These are phyloP conservation scores for Aspergillus sp. DNA, from an alignment of 2,329 filamentous ascomycete genomes.

Conservation along the genomic window DNA sequence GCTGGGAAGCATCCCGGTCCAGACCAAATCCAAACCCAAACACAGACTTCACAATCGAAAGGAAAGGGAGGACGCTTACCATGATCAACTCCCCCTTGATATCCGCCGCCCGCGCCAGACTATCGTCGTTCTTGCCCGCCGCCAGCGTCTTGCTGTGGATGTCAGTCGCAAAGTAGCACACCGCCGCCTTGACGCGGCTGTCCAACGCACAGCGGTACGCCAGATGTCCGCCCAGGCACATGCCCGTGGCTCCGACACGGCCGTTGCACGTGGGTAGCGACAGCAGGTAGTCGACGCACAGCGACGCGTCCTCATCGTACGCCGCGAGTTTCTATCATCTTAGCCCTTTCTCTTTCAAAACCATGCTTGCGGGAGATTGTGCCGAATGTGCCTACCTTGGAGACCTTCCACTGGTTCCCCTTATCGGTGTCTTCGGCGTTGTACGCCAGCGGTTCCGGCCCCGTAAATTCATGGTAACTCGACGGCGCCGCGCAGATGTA, in stretches of 20 bases:
- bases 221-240: constrained; percentile 92
- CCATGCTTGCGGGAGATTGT: too few relatives aligned
- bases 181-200: constrained; percentile 69
- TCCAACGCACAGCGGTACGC: constrained; percentile 74
- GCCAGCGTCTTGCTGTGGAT: constrained; percentile 79
- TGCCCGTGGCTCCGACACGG: constrained; percentile 74
- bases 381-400: constrained; percentile 59
- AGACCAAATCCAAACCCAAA: too few relatives aligned
- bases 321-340: constrained; percentile 67
- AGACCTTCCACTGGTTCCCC: constrained; percentile 83
- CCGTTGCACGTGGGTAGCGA: constrained; percentile 77
- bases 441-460: constrained; percentile 79
- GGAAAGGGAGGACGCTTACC: constrained; percentile 36
- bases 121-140: constrained; percentile 63
- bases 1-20: too few relatives aligned
- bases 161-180: constrained; percentile 92
- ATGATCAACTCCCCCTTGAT: constrained; percentile 79
- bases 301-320: constrained; percentile 76
- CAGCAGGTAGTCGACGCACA: constrained; percentile 68
- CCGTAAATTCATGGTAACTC: constrained; percentile 90
- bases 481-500: constrained; percentile 91
- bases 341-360: background rate
- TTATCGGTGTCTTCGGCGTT: constrained; percentile 83
- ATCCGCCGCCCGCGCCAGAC: constrained; percentile 58
- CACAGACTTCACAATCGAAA: background rate